These are phyloP conservation scores for Daucus carota DNA, from an alignment of 129 eudicot species.

Conservation along the genomic window DNA sequence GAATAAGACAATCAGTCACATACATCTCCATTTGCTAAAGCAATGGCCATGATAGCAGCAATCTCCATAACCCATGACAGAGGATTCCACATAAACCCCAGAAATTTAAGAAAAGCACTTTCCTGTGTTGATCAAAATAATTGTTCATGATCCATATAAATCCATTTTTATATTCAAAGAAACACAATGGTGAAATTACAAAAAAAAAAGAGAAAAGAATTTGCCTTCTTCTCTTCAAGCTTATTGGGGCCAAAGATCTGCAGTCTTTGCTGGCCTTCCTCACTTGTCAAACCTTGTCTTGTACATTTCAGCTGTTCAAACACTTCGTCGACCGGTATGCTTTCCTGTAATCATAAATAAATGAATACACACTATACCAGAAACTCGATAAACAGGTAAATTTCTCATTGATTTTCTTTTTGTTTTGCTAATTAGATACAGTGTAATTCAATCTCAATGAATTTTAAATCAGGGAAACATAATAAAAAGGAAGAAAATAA, in stretches of 20 bases:
- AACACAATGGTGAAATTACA: not conserved
- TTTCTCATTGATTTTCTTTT: too few species aligned
- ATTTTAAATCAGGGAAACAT: not conserved
- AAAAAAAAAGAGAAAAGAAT: not conserved
- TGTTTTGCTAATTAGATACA: too few species aligned
- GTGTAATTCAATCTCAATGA: too few species aligned
- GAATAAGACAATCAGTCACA: conserved; percentile 5
- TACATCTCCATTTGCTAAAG: conserved; percentile 80
- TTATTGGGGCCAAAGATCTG: conserved; percentile 69
- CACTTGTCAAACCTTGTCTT: conserved; percentile 48
- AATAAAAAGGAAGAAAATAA: not conserved
- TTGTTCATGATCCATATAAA: too few species aligned
- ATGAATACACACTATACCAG: not conserved
- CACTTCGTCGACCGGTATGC: conserved; percentile 63
- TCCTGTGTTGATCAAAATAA: conserved; percentile 32
- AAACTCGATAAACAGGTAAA: not conserved
- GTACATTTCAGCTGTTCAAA: conserved; percentile 58
- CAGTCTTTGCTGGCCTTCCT: conserved; percentile 61
- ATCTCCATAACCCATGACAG: conserved; percentile 91
- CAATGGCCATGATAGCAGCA: conserved; percentile 91
- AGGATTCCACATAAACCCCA: conserved; percentile 96
- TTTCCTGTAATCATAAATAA: conserved; percentile 35
- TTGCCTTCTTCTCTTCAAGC: conserved; percentile 78
- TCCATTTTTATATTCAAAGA: not conserved
- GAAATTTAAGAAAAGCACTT: conserved; percentile 53